Evolutionary conservation across 495 filamentous ascomycete species (phyloP).

Genomic region (Pyrenula massariospora): DNA sequence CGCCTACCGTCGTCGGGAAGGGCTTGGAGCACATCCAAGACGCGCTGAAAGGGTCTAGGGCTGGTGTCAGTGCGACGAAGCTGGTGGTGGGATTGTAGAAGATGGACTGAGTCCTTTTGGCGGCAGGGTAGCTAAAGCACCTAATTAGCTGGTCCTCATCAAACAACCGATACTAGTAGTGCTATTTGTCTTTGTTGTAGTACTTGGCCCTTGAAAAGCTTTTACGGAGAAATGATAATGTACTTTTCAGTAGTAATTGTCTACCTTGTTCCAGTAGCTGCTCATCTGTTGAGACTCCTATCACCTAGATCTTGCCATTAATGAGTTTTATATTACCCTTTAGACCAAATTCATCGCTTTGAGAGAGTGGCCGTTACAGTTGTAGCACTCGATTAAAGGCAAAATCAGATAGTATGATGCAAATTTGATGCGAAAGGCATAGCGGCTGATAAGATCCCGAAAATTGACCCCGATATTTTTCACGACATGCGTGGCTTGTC

Average conservation of each 20-base stretch:
- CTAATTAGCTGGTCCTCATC: background rate
- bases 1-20: slow-evolving; percentile 18
- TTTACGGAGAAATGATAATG: background rate
- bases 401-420: too few relatives aligned
- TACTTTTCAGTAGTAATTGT: background rate
- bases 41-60: slow-evolving; percentile 22
- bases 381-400: too few relatives aligned
- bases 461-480: too few relatives aligned
- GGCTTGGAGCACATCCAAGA: slow-evolving; percentile 32
- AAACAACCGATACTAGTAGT: background rate
- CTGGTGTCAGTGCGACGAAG: slow-evolving; percentile 33
- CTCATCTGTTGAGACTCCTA: background rate
- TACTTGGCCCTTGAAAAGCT: background rate
- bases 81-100: slow-evolving; percentile 18
- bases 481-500: too few relatives aligned
- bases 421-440: too few relatives aligned
- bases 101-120: background rate
- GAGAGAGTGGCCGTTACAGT: too few relatives aligned
- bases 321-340: background rate
- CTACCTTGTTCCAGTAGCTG: background rate
- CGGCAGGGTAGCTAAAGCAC: background rate
- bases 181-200: background rate
- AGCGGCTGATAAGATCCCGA: too few relatives aligned
- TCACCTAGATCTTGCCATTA: background rate
- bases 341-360: background rate